phyloP scores from a whole-genome alignment of 805 yeast species.

The Sungouiella blattae region DNA sequence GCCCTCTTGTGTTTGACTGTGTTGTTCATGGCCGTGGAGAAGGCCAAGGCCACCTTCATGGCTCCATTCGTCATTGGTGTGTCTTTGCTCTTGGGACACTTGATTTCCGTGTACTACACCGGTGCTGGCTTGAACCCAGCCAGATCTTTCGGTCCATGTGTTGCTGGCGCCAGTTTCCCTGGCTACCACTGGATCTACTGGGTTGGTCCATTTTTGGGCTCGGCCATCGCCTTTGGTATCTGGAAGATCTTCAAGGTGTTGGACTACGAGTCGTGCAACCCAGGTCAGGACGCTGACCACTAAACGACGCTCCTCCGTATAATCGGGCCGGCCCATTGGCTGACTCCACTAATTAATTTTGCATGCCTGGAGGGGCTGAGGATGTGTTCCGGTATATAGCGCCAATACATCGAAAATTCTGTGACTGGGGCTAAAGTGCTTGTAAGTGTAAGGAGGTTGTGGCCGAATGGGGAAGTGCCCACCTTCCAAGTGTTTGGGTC shows the following conservation, averaged over 20 bases:
- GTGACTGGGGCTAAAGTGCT: too few species aligned
- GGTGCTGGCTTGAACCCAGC: conserved; percentile 95
- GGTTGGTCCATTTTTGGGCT: conserved; percentile 81
- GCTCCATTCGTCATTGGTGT: conserved; percentile 85
- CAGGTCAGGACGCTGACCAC: conserved; percentile 62
- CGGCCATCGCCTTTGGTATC: conserved; percentile 39
- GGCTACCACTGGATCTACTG: conserved; percentile 88
- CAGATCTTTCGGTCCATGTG: conserved; percentile 79
- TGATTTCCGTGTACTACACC: conserved; percentile 76
- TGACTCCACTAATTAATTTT: not conserved
- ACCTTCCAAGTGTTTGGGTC: too few species aligned
- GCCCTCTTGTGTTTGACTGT: conserved; percentile 71
- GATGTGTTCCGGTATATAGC: too few species aligned
- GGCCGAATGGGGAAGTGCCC: too few species aligned
- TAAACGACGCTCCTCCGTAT: conserved; percentile 12
- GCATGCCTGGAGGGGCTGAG: not conserved
- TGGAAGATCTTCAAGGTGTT: conserved; percentile 65
- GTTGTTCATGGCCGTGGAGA: conserved; percentile 79
- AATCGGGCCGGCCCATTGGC: not conserved
- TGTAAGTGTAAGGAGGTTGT: too few species aligned
- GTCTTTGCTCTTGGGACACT: conserved; percentile 73
- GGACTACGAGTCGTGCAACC: conserved; percentile 66
- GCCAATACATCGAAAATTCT: too few species aligned
- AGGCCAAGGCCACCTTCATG: conserved; percentile 67
- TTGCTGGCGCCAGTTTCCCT: conserved; percentile 73